Conservation (phyloP, 2,329 filamentous ascomycete species). For the Colletotrichum navitas region DNA sequence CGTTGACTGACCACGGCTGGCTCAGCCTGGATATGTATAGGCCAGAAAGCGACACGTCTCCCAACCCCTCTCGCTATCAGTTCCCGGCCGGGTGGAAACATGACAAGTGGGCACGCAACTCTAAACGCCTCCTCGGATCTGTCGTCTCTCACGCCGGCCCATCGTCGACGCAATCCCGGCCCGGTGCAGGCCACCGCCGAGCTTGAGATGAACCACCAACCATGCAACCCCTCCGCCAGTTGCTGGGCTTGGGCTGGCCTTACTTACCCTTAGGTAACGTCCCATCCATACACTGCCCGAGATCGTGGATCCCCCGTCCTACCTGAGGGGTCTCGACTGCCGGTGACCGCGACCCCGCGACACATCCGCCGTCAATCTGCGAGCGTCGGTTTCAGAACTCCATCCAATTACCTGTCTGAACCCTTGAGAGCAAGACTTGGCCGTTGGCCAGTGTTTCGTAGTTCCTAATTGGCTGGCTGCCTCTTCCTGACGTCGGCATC, state of each 20-base stretch:
- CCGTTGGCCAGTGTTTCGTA: background rate
- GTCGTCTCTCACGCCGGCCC: slow-evolving; percentile 6
- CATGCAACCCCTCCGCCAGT: background rate
- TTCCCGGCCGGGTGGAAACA: slow-evolving; percentile 8
- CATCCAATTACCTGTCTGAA: background rate
- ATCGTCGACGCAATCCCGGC: slow-evolving; percentile 33
- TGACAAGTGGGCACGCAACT: slow-evolving; percentile 22
- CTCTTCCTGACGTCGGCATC: background rate
- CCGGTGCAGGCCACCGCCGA: slow-evolving; percentile 31
- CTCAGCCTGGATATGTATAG: background rate
- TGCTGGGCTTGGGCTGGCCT: background rate
- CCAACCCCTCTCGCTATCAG: background rate
- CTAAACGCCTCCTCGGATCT: slow-evolving; percentile 35
- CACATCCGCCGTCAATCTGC: background rate
- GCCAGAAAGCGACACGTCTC: background rate
- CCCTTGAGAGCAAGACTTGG: background rate
- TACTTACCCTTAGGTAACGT: background rate
- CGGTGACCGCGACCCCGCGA: background rate
- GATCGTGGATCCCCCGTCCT: slow-evolving; percentile 16
- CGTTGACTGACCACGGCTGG: background rate
- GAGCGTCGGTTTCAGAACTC: slow-evolving; percentile 14
- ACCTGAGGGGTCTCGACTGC: slow-evolving; percentile 4
- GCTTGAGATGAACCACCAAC: slow-evolving; percentile 36
- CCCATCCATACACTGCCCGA: slow-evolving; percentile 14
- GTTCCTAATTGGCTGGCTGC: background rate